phyloP scores from a whole-genome alignment of 2,329 filamentous ascomycete genomes.

The Stachybotrys echinatus region DNA sequence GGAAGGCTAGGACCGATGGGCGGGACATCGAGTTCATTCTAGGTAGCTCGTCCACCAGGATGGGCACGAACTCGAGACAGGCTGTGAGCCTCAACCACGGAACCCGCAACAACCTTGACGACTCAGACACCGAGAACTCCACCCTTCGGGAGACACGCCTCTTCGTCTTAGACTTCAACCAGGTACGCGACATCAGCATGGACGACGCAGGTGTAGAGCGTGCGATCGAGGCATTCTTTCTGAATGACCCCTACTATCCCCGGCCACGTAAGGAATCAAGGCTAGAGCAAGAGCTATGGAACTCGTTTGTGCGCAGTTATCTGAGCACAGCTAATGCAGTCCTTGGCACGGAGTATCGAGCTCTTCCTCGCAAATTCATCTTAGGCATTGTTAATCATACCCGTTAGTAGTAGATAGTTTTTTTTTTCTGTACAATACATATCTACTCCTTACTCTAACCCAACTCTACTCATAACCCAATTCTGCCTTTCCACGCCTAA shows the following conservation, averaged over 20 bases:
- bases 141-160: constrained; percentile 10
- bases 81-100: background rate
- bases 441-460: no score
- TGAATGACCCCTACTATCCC: constrained; percentile 18
- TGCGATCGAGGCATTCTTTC: constrained; percentile 10
- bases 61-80: background rate
- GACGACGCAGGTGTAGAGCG: constrained; percentile 12
- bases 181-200: constrained; percentile 13
- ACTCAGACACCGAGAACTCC: constrained; percentile 8
- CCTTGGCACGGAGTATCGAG: background rate
- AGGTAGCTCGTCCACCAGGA: constrained; percentile 10
- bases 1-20: constrained; percentile 20
- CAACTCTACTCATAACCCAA: no score
- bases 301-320: constrained; percentile 6
- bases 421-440: no score
- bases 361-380: constrained; percentile 5
- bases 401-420: no score
- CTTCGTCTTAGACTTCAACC: constrained; percentile 26
- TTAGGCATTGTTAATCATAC: background rate
- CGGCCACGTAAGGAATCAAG: constrained; percentile 4
- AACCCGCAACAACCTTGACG: background rate
- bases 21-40: constrained; percentile 26
- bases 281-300: constrained; percentile 6
- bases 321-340: background rate
- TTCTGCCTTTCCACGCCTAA: no score